phyloP scores from a whole-genome alignment of 1,139 yeast species.

The Saccharomyces hybrid region DNA sequence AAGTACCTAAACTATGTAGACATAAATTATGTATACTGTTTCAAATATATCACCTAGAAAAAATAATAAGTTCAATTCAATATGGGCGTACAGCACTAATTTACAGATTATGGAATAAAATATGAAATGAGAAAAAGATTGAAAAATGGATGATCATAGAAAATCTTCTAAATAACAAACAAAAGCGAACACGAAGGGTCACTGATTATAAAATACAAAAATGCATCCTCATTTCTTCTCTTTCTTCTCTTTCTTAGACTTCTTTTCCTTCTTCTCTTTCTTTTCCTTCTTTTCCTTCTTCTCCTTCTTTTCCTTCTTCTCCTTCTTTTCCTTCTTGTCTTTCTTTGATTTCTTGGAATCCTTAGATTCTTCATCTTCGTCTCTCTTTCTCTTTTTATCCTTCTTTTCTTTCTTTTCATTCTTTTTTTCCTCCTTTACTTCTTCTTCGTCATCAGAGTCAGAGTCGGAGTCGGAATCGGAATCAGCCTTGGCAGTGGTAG shows the following conservation, averaged over 20 bases:
- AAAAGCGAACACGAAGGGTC: conserved; percentile 2
- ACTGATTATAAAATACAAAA: background rate
- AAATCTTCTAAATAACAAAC: background rate
- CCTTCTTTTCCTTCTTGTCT: conserved; percentile 35
- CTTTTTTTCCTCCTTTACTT: conserved; percentile 30
- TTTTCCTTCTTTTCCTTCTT: conserved; percentile 39
- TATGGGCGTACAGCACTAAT: conserved; percentile 10
- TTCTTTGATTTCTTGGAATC: conserved; percentile 39
- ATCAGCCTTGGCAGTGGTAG: conserved; percentile 37
- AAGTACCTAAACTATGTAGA: background rate
- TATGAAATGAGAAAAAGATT: background rate
- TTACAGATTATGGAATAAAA: conserved; percentile 13
- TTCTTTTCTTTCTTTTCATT: conserved; percentile 36
- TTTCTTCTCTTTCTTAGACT: conserved; percentile 30
- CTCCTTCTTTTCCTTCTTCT: conserved; percentile 36
- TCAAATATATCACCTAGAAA: conserved; percentile 1
- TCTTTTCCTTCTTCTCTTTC: conserved; percentile 43
- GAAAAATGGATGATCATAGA: background rate
- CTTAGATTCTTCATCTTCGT: conserved; percentile 36
- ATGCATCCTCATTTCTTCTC: conserved; percentile 9
- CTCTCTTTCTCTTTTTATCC: conserved; percentile 36
- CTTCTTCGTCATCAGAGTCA: conserved; percentile 36
- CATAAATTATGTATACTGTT: background rate
- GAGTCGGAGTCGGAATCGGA: conserved; percentile 41
- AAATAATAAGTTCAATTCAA: background rate